Percentiles rank a stretch among this genome's conserved stretches.
Evolutionary conservation across 1,139 yeast genomes (phyloP).

Genomic region (Insectozyma bohioensis): DNA sequence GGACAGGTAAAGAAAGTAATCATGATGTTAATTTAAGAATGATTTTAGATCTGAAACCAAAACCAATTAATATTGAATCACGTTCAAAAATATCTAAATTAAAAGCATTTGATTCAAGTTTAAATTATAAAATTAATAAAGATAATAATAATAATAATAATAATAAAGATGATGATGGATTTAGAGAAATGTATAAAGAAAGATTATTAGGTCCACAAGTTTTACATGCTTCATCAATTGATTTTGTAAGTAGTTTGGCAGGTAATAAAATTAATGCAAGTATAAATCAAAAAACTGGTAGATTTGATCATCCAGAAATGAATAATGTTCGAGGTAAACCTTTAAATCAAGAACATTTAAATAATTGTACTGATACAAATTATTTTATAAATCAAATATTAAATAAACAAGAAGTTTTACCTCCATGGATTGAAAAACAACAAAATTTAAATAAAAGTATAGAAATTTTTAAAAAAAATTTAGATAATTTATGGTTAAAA

Average conservation of each 20-base stretch:
- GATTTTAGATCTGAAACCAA: conserved; percentile 59
- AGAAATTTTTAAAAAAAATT: conserved; percentile 39
- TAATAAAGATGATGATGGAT: conserved; percentile 27
- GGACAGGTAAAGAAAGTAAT: conserved; percentile 65
- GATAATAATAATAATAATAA: too few relatives aligned
- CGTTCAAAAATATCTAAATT: conserved; percentile 18
- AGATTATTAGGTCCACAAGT: conserved; percentile 60
- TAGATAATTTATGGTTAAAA: conserved; percentile 46
- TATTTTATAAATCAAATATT: conserved; percentile 55
- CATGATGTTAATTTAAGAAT: conserved; percentile 58
- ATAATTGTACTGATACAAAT: conserved; percentile 48
- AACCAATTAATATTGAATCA: conserved; percentile 33
- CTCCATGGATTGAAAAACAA: conserved; percentile 90
- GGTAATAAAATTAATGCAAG: conserved; percentile 75
- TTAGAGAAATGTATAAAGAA: conserved; percentile 63
- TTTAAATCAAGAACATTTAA: conserved; percentile 55
- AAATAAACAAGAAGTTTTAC: conserved; percentile 72
- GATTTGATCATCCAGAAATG: conserved; percentile 50
- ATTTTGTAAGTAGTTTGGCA: conserved; percentile 62
- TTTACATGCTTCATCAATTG: conserved; percentile 37
- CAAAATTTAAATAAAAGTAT: conserved; percentile 53
- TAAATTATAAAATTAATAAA: conserved; percentile 61
- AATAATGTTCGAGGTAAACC: conserved; percentile 61
- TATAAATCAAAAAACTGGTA: conserved; percentile 59
- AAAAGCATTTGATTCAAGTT: conserved; percentile 61